phyloP scores from a whole-genome alignment of 257 asterid species.

The Apocynum venetum region DNA sequence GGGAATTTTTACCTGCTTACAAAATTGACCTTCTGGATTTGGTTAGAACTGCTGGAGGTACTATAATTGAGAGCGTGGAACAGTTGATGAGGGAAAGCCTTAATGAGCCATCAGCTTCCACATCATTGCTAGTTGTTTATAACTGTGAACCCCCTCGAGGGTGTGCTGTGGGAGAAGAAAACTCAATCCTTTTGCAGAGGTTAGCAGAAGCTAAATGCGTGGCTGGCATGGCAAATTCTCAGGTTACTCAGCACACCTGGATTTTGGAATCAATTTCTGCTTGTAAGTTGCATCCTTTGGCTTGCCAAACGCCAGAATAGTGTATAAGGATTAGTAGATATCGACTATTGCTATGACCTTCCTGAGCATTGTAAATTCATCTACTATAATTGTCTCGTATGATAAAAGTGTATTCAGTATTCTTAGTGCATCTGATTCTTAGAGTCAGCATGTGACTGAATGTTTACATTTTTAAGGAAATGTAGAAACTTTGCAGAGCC shows the following conservation, averaged over 20 bases:
- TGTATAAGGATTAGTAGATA: not conserved
- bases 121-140: slow-evolving; percentile 43
- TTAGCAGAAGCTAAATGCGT: slow-evolving; percentile 42
- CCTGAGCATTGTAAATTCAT: not conserved
- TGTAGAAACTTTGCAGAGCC: not conserved
- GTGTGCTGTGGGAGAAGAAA: slow-evolving; percentile 33
- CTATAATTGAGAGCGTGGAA: slow-evolving; percentile 37
- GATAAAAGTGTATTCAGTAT: not conserved
- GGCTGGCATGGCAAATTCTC: slow-evolving; percentile 33
- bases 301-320: not conserved
- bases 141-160: slow-evolving; percentile 39
- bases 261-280: slow-evolving; percentile 86
- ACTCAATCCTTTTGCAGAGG: slow-evolving; percentile 28
- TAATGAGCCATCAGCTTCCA: slow-evolving; percentile 12
- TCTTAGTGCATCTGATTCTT: not conserved
- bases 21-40: slow-evolving; percentile 56
- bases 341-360: not conserved
- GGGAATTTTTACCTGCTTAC: slow-evolving; percentile 60
- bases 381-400: not conserved
- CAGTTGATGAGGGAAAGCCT: slow-evolving; percentile 21
- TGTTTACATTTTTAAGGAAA: not conserved
- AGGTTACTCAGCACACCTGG: slow-evolving; percentile 71
- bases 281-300: slow-evolving; percentile 38
- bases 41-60: slow-evolving; percentile 69
- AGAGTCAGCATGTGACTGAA: not conserved